Base-by-base conservation (phyloP, 148 eudicot species). In the Dianthus caryophyllus region DNA sequence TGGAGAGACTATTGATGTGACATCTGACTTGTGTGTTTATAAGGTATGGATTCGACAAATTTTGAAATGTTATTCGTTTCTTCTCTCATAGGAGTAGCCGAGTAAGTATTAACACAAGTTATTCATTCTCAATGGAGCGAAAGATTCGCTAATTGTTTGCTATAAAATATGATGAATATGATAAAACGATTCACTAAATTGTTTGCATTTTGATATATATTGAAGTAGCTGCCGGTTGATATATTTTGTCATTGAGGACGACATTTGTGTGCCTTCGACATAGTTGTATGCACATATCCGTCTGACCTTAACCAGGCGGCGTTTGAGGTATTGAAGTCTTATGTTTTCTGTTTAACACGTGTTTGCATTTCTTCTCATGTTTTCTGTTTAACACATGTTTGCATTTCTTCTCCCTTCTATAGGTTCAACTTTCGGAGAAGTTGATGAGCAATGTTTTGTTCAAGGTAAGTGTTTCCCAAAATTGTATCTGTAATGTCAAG, bases 361-460 rank as follows among this genome's bases (percentile, higher is more conserved):
- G n/a, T n/a, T n/a, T n/a, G n/a, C n/a, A n/a, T n/a, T n/a, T n/a
- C n/a, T n/a, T n/a, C n/a, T n/a, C n/a, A n/a, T n/a, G n/a, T n/a
- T n/a, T n/a, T n/a, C n/a, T n/a, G n/a, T n/a, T n/a, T 72, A 62
- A 46, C 69, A 46, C 11, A 2, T 55, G 38, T 62, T 5, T 59
- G 55, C 50, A 48, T 44, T 39, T 15, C 61, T 36, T 31, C 24
- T 50, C 22, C 64, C 56, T 59, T 55, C 53, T 68, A 58, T 67
- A 94, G 99, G 96, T 90, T 51, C 99, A 86, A 86, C 93, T 94
- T 22, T 88, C 99, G 59, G 99, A 94, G 87, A 88, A 88, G 73
- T 77, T 94, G 69, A 94, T 94, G 99, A 94, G 97, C 77, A 86
- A 86, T 73, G 87, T 94, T 61, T 85, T 90, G 54, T 86, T 90